A percentile compares a stretch with the other conserved stretches of the same genome.
Conservation (phyloP, 2,329 filamentous ascomycete species). For the Alternaria sp. region DNA sequence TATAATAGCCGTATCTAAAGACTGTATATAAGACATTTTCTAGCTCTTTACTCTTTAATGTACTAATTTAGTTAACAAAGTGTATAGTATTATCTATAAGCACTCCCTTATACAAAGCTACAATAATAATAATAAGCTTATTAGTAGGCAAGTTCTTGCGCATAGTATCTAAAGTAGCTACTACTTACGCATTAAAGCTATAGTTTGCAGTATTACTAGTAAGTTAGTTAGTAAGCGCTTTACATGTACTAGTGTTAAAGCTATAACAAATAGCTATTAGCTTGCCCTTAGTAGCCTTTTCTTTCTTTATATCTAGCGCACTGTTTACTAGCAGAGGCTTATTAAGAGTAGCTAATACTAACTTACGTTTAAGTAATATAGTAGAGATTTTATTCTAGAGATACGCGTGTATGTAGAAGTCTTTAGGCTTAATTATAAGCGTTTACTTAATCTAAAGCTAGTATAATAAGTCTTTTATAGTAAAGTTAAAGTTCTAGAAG, state of each 20-base stretch:
- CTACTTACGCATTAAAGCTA: conserved; percentile 49
- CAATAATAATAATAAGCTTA: conserved; percentile 52
- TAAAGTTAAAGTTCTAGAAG: conserved; percentile 57
- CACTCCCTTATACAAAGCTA: conserved; percentile 55
- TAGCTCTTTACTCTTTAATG: conserved; percentile 39
- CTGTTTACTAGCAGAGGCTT: conserved; percentile 23
- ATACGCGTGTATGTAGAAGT: conserved; percentile 52
- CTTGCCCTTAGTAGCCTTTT: conserved; percentile 34
- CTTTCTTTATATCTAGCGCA: conserved; percentile 20
- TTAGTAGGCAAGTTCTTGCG: conserved; percentile 49
- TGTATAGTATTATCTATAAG: conserved; percentile 55
- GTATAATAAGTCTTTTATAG: conserved; percentile 56
- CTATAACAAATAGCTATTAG: conserved; percentile 52
- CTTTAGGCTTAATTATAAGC: conserved; percentile 57
- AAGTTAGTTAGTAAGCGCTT: conserved; percentile 53
- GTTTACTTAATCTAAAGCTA: conserved; percentile 56
- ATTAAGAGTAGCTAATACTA: conserved; percentile 35
- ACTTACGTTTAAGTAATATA: conserved; percentile 41
- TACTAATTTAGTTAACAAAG: conserved; percentile 53
- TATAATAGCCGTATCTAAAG: conserved; percentile 55
- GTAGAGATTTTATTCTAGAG: conserved; percentile 45
- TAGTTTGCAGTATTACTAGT: conserved; percentile 47
- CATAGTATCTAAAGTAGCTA: conserved; percentile 48
- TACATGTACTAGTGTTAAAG: conserved; percentile 55
- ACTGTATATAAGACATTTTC: conserved; percentile 51